These are phyloP conservation scores for Annulohypoxylon maeteangense DNA, from an alignment of 495 filamentous ascomycete species.

Conservation along the genomic window DNA sequence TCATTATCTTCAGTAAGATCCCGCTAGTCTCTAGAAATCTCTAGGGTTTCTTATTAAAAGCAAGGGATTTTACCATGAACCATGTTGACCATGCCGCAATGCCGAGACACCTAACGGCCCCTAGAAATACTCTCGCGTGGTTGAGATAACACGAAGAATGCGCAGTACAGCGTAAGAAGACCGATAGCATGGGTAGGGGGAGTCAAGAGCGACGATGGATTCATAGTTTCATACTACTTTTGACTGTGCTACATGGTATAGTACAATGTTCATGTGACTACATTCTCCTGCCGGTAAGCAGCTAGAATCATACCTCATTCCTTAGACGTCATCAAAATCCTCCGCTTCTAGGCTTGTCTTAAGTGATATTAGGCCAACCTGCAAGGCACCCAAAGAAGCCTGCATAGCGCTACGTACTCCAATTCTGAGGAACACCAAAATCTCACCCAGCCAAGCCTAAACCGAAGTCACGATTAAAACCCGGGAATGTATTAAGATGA, in stretches of 20 bases:
- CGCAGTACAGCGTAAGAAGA: too few relatives aligned
- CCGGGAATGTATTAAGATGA: constrained; percentile 12
- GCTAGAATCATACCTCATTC: constrained; percentile 36
- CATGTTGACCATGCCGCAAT: constrained; percentile 5
- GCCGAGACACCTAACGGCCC: constrained; percentile 20
- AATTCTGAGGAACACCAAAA: constrained; percentile 15
- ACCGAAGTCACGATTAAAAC: constrained; percentile 8
- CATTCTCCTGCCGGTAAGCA: constrained; percentile 36
- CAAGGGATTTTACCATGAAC: constrained; percentile 23
- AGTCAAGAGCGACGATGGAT: constrained; percentile 18
- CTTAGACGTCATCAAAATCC: constrained; percentile 28
- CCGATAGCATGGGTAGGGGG: constrained; percentile 9
- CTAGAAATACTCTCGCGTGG: constrained; percentile 19
- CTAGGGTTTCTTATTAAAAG: constrained; percentile 5
- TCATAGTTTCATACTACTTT: constrained; percentile 11
- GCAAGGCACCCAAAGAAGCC: constrained; percentile 36
- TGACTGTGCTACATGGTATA: constrained; percentile 21
- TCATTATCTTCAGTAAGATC: constrained; percentile 11
- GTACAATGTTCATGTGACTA: constrained; percentile 39
- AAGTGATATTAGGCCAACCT: constrained; percentile 33
- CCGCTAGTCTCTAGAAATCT: constrained; percentile 12
- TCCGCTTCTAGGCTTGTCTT: constrained; percentile 16
- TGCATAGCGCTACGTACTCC: constrained; percentile 28
- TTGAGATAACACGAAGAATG: constrained; percentile 6
- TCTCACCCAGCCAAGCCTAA: constrained; percentile 17